These are phyloP conservation scores for Pachyrhizus erosus DNA, from an alignment of 306 rosid species.

Conservation along the genomic window DNA sequence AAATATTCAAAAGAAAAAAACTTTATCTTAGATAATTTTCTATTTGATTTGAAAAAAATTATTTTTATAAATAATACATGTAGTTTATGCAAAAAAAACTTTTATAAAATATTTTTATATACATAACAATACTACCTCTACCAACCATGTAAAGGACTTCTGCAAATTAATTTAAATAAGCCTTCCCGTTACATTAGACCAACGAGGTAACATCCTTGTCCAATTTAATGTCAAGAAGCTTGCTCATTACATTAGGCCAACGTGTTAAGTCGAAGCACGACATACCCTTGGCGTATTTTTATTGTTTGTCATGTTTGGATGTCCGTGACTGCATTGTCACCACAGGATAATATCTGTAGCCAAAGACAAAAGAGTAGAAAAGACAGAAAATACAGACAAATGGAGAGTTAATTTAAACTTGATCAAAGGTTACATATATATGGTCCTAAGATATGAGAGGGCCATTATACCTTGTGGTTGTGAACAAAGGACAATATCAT, in stretches of 20 bases:
- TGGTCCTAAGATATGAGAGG: slow-evolving; percentile 32
- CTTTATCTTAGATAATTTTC: no score
- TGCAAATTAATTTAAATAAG: background rate
- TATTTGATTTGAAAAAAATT: no score
- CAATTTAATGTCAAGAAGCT: slow-evolving; percentile 5
- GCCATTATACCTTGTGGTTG: slow-evolving; percentile 29
- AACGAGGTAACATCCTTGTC: background rate
- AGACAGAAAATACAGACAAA: slow-evolving; percentile 42
- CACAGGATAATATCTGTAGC: no score
- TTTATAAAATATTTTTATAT: no score
- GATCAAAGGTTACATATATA: slow-evolving; percentile 38
- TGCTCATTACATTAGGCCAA: background rate
- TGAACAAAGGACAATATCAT: slow-evolving; percentile 52
- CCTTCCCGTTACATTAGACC: background rate
- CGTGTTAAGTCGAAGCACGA: slow-evolving; percentile 5
- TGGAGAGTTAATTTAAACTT: slow-evolving; percentile 41
- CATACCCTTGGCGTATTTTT: slow-evolving; percentile 34
- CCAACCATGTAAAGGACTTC: background rate
- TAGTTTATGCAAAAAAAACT: background rate
- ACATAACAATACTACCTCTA: no score
- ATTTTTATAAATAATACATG: no score
- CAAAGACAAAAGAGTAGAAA: slow-evolving; percentile 30
- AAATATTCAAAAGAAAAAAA: no score
- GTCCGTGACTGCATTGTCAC: slow-evolving; percentile 35
- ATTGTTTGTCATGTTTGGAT: slow-evolving; percentile 32